Conservation (phyloP, 2,329 filamentous ascomycete genomes). For the Beauveria sp. region DNA sequence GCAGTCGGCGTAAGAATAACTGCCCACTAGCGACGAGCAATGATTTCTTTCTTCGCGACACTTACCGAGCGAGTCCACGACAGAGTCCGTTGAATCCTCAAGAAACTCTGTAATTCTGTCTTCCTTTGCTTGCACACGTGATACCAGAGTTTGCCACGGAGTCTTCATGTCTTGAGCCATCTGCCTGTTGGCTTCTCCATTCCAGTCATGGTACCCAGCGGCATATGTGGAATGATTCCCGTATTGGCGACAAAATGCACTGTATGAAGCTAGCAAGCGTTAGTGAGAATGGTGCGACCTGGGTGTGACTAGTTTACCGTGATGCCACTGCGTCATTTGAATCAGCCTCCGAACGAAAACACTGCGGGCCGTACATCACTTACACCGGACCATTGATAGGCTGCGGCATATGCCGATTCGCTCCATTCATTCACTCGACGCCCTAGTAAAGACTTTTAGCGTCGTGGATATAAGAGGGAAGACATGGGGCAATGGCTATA, state of each 20-base stretch:
- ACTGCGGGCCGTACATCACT: not conserved
- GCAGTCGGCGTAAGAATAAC: not conserved
- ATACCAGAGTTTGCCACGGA: slow-evolving; percentile 23
- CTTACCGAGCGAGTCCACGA: not conserved
- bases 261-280: slow-evolving; percentile 25
- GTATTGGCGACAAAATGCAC: slow-evolving; percentile 35
- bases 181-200: slow-evolving; percentile 31
- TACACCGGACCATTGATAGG: slow-evolving; percentile 27
- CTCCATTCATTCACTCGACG: slow-evolving; percentile 19
- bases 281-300: not conserved
- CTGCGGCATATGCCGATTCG: slow-evolving; percentile 20
- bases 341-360: not conserved
- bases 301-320: slow-evolving; percentile 11
- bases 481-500: not conserved
- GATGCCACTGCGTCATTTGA: slow-evolving; percentile 20
- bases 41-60: not conserved
- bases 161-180: slow-evolving; percentile 28
- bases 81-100: not conserved
- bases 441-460: not conserved
- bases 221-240: slow-evolving; percentile 27
- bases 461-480: not conserved
- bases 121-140: slow-evolving; percentile 10
- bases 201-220: slow-evolving; percentile 32
- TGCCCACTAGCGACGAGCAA: not conserved
- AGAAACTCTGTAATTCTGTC: not conserved